Evolutionary conservation across 1,139 yeast genomes (phyloP), one percentile per base, ranked within the genome.

Genomic region (Pichia sp.): DNA sequence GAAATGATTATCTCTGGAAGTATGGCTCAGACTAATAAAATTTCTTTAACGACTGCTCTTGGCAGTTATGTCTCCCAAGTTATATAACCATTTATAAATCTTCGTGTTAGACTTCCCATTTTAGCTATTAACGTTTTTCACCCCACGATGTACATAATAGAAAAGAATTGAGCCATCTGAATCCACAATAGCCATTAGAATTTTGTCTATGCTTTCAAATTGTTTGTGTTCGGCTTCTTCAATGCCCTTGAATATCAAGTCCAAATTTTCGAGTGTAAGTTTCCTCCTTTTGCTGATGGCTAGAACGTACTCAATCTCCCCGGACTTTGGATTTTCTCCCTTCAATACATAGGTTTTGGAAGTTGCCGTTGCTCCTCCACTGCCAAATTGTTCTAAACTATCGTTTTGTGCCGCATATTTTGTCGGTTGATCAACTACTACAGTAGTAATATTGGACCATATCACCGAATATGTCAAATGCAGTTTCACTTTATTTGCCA

Each of bases 141-240:
- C 72, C 0, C 89, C 90, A 58, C 79, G 78, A 64, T 84, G 79
- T 42, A 84, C 75, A 62, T 81, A 77, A 64, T 85, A 85, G 63
- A 84, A 86, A 6, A 84, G 86, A 3, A 86, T 76, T 0, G 90
- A 82, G 0, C 87, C 84, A 66, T 85, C 92, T 53, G 76, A 75
- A 54, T 84, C 81, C 8, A 80, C 75, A 59, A 85, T 71, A 0
- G 81, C 90, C 65, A 84, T 68, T 0, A 84, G 72, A 2, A 85
- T 54, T 50, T 84, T 68, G 26, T 64, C 64, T 0, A 75, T 79
- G 54, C 13, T 15, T 8, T 23, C 42, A 26, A 32, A 15, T 31
- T 47, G 30, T 8, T 42, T 11, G 13, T 44, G 43, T 1, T 2
- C 54, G 44, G 3, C 43, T 16, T 29, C 54, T 47, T 47, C 63